These are phyloP conservation scores for Hypoxylon sp. DNA, from an alignment of 2,329 filamentous ascomycete species.

Conservation along the genomic window DNA sequence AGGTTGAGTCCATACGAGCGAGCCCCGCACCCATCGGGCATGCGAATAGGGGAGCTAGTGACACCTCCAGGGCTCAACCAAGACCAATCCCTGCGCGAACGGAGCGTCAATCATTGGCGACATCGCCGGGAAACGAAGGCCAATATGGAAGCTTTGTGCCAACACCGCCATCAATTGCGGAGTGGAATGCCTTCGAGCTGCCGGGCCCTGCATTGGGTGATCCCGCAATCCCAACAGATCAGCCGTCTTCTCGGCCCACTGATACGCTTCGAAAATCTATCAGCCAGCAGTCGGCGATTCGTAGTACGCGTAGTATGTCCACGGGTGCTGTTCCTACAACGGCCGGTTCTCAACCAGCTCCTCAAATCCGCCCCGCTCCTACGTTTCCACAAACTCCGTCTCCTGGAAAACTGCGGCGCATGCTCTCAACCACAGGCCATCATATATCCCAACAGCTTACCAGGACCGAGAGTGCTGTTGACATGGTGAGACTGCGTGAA, in stretches of 20 bases:
- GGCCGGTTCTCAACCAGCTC: slow-evolving; percentile 31
- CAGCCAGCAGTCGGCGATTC: slow-evolving; percentile 53
- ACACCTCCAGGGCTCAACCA: slow-evolving; percentile 39
- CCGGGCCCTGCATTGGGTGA: slow-evolving; percentile 66
- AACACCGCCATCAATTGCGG: slow-evolving; percentile 56
- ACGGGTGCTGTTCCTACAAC: slow-evolving; percentile 39
- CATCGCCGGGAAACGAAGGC: slow-evolving; percentile 56
- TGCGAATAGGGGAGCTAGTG: slow-evolving; percentile 30
- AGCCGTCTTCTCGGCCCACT: slow-evolving; percentile 31
- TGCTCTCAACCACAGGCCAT: slow-evolving; percentile 58
- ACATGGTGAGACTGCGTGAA: slow-evolving; percentile 76
- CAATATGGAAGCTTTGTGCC: slow-evolving; percentile 69
- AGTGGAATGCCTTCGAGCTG: slow-evolving; percentile 63
- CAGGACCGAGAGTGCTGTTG: slow-evolving; percentile 56
- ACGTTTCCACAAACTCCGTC: slow-evolving; percentile 46
- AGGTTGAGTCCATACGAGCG: slow-evolving; percentile 47
- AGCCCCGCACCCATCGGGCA: slow-evolving; percentile 51
- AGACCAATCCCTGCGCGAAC: slow-evolving; percentile 45
- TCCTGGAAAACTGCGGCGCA: slow-evolving; percentile 56
- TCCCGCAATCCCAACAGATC: slow-evolving; percentile 30
- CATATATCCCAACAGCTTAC: slow-evolving; percentile 52
- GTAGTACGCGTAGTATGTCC: slow-evolving; percentile 60
- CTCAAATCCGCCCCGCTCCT: slow-evolving; percentile 39
- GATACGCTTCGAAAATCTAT: slow-evolving; percentile 39
- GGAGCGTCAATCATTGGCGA: slow-evolving; percentile 61